phyloP scores from a whole-genome alignment of 495 filamentous ascomycete genomes.

The Xylaria castorea region DNA sequence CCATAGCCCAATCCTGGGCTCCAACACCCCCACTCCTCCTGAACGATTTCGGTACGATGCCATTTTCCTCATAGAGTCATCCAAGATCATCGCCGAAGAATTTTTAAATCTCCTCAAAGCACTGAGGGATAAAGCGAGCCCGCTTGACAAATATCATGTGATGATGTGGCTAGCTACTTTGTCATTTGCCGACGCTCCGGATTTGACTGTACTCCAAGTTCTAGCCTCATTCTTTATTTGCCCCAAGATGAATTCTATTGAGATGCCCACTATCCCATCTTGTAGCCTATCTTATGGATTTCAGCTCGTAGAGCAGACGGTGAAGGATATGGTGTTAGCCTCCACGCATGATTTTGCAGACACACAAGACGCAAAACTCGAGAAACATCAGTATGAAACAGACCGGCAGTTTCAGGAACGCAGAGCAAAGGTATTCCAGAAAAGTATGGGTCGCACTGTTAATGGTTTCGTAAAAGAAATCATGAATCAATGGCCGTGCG shows the following conservation, averaged over 20 bases:
- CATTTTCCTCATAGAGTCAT: background rate
- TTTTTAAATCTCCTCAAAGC: slow-evolving; percentile 47
- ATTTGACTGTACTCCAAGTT: slow-evolving; percentile 44
- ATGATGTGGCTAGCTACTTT: slow-evolving; percentile 53
- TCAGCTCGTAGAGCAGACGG: background rate
- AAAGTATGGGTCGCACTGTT: slow-evolving; percentile 8
- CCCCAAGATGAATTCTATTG: slow-evolving; percentile 31
- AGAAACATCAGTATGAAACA: background rate
- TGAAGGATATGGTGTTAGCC: background rate
- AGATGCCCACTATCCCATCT: background rate
- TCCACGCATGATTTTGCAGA: background rate
- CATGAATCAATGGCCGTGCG: slow-evolving; percentile 41
- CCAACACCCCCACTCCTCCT: background rate
- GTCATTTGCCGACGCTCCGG: slow-evolving; percentile 36
- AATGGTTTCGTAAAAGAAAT: slow-evolving; percentile 29
- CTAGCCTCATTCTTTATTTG: slow-evolving; percentile 45
- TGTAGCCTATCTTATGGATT: background rate
- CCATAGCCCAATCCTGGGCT: background rate
- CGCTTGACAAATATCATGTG: slow-evolving; percentile 43
- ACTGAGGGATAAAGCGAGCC: slow-evolving; percentile 26
- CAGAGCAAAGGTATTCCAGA: background rate
- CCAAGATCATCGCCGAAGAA: slow-evolving; percentile 34
- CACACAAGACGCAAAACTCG: background rate
- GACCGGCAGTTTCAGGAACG: background rate
- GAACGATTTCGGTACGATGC: slow-evolving; percentile 29